phyloP scores from a whole-genome alignment of 108 stramenopile species.

The Cyclotella baltica region DNA sequence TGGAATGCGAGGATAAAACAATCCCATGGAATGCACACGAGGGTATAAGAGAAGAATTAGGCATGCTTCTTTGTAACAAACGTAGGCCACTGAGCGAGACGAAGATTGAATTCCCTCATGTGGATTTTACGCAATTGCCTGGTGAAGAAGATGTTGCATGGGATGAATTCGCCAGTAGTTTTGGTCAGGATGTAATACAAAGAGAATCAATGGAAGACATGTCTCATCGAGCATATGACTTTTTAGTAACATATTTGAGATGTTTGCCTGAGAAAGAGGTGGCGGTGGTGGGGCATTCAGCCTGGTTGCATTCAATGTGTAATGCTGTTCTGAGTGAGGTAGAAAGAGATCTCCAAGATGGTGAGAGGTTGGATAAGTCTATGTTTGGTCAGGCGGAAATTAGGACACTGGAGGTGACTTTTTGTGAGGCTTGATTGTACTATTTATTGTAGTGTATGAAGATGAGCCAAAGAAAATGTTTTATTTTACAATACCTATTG shows the following conservation, averaged over 20 bases:
- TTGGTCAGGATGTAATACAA: constrained; percentile 13
- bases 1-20: constrained; percentile 23
- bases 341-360: neutral
- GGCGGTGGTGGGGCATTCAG: constrained; percentile 49
- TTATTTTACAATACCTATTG: too few relatives aligned
- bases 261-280: constrained; percentile 36
- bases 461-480: too few relatives aligned
- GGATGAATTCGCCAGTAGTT: constrained; percentile 15
- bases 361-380: neutral
- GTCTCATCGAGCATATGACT: constrained; percentile 42
- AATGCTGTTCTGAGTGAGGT: constrained; percentile 36
- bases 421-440: neutral
- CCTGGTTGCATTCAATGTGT: constrained; percentile 53
- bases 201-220: constrained; percentile 43
- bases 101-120: constrained; percentile 60
- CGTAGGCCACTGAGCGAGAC: constrained; percentile 65
- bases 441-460: neutral
- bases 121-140: constrained; percentile 65
- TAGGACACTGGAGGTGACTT: constrained; percentile 34
- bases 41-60: constrained; percentile 75
- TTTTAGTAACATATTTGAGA: constrained; percentile 34
- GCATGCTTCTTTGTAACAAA: constrained; percentile 80
- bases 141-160: constrained; percentile 66
- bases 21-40: constrained; percentile 82
- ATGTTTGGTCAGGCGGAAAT: constrained; percentile 54